Evolutionary conservation across 148 eudicot species (phyloP).

Genomic region (Spergularia marina): DNA sequence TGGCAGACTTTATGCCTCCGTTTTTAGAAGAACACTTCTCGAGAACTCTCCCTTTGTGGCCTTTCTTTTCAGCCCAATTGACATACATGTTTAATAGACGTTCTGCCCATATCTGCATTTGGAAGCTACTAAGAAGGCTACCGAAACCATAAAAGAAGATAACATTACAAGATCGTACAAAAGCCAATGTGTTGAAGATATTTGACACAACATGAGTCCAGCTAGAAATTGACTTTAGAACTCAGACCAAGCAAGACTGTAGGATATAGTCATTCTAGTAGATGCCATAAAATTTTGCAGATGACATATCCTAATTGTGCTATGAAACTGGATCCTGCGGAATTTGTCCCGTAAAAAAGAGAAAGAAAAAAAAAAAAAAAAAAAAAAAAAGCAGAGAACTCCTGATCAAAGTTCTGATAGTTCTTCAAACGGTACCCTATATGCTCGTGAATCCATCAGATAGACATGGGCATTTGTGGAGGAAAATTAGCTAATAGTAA

Average conservation of each 20-base stretch:
- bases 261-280: no score
- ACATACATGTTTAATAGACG: constrained; percentile 61
- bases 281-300: no score
- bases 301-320: no score
- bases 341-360: no score
- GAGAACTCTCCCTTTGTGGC: constrained; percentile 57
- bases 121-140: constrained; percentile 20
- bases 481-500: background rate
- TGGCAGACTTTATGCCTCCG: constrained; percentile 63
- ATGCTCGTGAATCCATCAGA: background rate
- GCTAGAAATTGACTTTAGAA: no score
- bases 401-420: no score
- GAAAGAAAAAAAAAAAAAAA: no score
- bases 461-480: background rate
- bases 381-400: no score
- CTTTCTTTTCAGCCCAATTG: constrained; percentile 81
- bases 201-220: no score
- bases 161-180: background rate
- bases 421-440: background rate
- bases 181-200: no score
- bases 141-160: background rate
- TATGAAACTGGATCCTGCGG: no score
- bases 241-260: no score
- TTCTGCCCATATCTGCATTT: constrained; percentile 72
- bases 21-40: constrained; percentile 47